phyloP scores from a whole-genome alignment of 2,329 filamentous ascomycete genomes.

The Fusarium sp. region DNA sequence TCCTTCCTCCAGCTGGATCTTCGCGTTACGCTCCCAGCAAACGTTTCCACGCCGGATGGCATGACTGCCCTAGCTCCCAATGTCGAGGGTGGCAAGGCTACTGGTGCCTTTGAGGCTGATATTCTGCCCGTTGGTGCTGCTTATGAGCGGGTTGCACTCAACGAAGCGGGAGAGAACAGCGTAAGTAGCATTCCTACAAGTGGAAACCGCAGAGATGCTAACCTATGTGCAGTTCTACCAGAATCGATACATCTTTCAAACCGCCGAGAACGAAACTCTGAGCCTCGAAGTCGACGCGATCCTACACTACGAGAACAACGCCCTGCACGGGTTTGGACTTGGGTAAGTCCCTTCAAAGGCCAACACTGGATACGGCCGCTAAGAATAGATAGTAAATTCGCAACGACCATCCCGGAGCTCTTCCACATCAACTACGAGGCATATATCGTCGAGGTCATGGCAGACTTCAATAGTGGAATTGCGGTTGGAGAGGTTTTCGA shows the following conservation, averaged over 20 bases:
- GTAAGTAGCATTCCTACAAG: not conserved
- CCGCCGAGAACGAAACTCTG: conserved; percentile 1
- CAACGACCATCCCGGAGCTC: not conserved
- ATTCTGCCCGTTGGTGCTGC: conserved; percentile 4
- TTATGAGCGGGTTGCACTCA: not conserved
- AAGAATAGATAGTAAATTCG: too few relatives aligned
- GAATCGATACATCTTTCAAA: conserved; percentile 9
- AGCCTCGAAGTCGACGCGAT: conserved; percentile 11
- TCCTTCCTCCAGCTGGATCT: conserved; percentile 11
- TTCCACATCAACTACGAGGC: conserved; percentile 11
- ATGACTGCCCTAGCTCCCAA: not conserved
- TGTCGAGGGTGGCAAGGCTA: not conserved
- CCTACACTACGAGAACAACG: conserved; percentile 20
- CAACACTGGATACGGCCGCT: too few relatives aligned
- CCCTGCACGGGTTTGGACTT: conserved; percentile 14
- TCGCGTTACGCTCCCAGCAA: not conserved
- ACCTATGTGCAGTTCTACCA: not conserved
- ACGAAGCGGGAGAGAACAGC: conserved; percentile 13
- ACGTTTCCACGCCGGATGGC: conserved; percentile 13
- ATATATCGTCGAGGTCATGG: conserved; percentile 10
- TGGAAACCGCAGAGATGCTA: not conserved
- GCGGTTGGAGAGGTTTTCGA: not conserved
- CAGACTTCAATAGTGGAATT: conserved; percentile 4
- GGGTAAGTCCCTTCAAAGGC: too few relatives aligned
- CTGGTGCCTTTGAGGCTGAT: conserved; percentile 13